Evolutionary conservation across 2,329 filamentous ascomycete species (phyloP).

Genomic region (Corinectria fuckeliana): DNA sequence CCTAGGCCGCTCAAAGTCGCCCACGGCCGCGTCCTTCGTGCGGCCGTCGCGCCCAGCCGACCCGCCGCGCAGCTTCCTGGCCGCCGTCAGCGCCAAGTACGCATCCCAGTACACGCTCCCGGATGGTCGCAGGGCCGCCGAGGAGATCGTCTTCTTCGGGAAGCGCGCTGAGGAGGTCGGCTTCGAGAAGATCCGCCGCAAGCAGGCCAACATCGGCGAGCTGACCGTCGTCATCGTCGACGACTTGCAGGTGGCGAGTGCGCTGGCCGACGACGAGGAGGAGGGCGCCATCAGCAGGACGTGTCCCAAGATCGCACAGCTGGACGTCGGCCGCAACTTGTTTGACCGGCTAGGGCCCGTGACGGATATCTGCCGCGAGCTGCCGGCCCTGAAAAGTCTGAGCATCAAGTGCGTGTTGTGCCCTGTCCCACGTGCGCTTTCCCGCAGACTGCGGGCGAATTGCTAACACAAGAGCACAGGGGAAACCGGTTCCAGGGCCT

Average conservation of each 20-base stretch:
- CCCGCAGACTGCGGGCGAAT: not conserved
- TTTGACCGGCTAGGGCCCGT: conserved; percentile 73
- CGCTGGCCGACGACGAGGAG: conserved; percentile 40
- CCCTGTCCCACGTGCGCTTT: conserved; percentile 37
- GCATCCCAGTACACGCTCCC: conserved; percentile 59
- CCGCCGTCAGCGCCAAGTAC: conserved; percentile 85
- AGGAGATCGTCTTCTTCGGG: conserved; percentile 70
- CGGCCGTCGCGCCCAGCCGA: conserved; percentile 77
- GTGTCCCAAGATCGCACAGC: conserved; percentile 74
- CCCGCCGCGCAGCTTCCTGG: conserved; percentile 72
- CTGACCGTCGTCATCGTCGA: conserved; percentile 85
- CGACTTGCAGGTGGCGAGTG: conserved; percentile 65
- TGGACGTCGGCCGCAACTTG: conserved; percentile 87
- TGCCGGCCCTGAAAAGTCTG: conserved; percentile 70
- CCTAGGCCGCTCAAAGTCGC: conserved; percentile 65
- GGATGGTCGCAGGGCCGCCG: conserved; percentile 45
- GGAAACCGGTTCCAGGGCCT: conserved; percentile 72
- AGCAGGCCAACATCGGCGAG: conserved; percentile 79
- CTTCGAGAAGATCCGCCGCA: conserved; percentile 87
- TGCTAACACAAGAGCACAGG: conserved; percentile 52
- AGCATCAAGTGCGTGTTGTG: conserved; percentile 77
- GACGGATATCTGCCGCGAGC: conserved; percentile 71
- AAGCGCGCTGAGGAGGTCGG: conserved; percentile 94
- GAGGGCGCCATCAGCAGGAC: conserved; percentile 52
- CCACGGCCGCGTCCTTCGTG: conserved; percentile 85